phyloP scores from a whole-genome alignment of 225 moss, liverwort and hornwort species.

The Pseudisothecium myosuroides region DNA sequence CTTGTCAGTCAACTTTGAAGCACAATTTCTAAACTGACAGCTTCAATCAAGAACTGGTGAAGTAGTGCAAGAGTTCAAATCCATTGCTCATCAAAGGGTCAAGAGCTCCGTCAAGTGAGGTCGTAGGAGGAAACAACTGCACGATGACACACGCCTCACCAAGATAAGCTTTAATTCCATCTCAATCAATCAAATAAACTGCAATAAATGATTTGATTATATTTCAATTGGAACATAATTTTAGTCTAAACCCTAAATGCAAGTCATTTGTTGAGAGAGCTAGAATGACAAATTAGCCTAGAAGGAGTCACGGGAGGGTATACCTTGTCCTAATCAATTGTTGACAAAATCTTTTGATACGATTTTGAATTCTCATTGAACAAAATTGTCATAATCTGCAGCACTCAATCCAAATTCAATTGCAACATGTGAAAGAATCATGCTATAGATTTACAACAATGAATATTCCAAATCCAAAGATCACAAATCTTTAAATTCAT shows the following conservation, averaged over 20 bases:
- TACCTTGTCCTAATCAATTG: conserved; percentile 83
- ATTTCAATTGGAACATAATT: neutral
- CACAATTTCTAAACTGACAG: no score
- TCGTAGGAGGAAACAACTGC: conserved; percentile 40
- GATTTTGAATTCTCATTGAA: conserved; percentile 86
- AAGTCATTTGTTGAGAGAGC: neutral
- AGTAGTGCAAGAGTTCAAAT: neutral
- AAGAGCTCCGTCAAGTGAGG: conserved; percentile 38
- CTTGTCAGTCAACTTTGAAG: no score
- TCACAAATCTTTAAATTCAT: neutral
- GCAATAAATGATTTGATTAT: neutral
- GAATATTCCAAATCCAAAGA: neutral
- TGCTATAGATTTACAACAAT: neutral
- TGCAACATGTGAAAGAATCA: neutral
- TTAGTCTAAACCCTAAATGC: neutral
- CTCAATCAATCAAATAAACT: neutral
- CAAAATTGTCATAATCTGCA: conserved; percentile 67
- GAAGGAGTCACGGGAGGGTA: neutral
- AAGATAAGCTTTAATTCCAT: neutral
- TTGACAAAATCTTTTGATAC: conserved; percentile 44
- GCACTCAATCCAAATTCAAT: neutral
- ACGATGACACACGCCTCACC: neutral
- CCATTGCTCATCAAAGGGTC: conserved; percentile 15
- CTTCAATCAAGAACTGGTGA: neutral
- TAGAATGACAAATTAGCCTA: neutral